phyloP scores from a whole-genome alignment of 768 basidiomycete species.

The Boletus sp. region DNA sequence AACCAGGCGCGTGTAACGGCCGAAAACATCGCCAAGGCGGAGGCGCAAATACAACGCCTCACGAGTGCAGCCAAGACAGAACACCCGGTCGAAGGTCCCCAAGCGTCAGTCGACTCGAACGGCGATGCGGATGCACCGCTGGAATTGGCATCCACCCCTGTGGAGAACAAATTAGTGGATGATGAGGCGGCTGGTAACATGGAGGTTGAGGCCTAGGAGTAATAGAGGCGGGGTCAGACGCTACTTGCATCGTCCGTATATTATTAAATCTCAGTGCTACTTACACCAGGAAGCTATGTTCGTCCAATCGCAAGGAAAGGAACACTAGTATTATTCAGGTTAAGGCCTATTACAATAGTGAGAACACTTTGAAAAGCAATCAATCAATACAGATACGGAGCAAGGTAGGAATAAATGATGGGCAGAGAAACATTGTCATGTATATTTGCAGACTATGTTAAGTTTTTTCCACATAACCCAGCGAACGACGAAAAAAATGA shows the following conservation, averaged over 20 bases:
- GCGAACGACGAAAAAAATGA: conserved; percentile 24
- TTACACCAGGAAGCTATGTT: conserved; percentile 17
- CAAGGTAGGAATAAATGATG: conserved; percentile 40
- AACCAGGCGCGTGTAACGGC: conserved; percentile 82
- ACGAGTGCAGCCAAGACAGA: conserved; percentile 41
- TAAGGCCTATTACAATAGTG: conserved; percentile 37
- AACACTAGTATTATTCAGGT: conserved; percentile 31
- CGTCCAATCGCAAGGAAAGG: conserved; percentile 12
- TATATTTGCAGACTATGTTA: conserved; percentile 32
- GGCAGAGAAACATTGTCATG: conserved; percentile 31
- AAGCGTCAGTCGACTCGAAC: conserved; percentile 34
- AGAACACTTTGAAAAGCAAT: conserved; percentile 33
- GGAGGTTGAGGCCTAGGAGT: conserved; percentile 29
- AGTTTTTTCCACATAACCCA: conserved; percentile 28
- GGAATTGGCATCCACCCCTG: conserved; percentile 47
- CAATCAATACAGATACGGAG: conserved; percentile 37
- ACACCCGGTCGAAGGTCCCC: conserved; percentile 29
- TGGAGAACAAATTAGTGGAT: conserved; percentile 21
- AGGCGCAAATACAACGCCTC: conserved; percentile 69
- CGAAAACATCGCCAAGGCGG: conserved; percentile 79
- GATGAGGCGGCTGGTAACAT: conserved; percentile 42
- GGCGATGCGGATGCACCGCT: conserved; percentile 41
- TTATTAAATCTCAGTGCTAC: conserved; percentile 20
- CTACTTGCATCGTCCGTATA: conserved; percentile 14
- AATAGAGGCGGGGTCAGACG: conserved; percentile 14